Percentiles rank a stretch among this genome's conserved stretches.
Conservation (phyloP, 768 basidiomycete genomes). For the Suillus discolor region DNA sequence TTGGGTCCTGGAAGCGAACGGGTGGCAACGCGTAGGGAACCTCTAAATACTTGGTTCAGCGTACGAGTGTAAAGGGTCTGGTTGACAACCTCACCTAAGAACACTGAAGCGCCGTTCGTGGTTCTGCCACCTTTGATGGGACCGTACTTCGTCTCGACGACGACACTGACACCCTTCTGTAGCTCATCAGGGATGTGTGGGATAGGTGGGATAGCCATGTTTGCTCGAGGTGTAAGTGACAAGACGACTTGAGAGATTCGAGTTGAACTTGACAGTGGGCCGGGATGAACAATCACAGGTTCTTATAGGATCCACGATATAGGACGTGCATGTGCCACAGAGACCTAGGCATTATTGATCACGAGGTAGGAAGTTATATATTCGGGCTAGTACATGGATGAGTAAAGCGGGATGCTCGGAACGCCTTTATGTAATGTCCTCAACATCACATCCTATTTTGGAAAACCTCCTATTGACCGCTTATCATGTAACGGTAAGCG, state of each 20-base stretch:
- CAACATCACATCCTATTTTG: background rate
- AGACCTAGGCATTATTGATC: background rate
- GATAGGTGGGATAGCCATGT: conserved; percentile 4
- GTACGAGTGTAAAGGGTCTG: background rate
- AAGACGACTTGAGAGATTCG: background rate
- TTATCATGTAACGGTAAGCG: background rate
- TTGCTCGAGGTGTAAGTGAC: background rate
- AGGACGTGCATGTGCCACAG: background rate
- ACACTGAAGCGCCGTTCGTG: conserved; percentile 60
- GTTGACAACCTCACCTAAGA: conserved; percentile 50
- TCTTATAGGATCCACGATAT: conserved; percentile 7
- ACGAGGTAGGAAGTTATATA: conserved; percentile 7
- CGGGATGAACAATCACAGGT: background rate
- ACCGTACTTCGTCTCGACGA: conserved; percentile 58
- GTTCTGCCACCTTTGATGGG: conserved; percentile 60
- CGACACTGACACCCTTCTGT: conserved; percentile 42
- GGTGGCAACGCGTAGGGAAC: conserved; percentile 74
- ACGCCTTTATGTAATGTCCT: background rate
- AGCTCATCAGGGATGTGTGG: conserved; percentile 63
- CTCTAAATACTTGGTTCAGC: conserved; percentile 36
- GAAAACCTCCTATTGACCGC: background rate
- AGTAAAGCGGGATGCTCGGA: conserved; percentile 9
- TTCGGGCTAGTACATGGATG: background rate
- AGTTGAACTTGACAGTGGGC: background rate
- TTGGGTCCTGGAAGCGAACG: conserved; percentile 62